A percentile compares a stretch with the other conserved stretches of the same genome.
phyloP scores from a whole-genome alignment of 768 basidiomycete genomes.

The Lentinus brumalis region DNA sequence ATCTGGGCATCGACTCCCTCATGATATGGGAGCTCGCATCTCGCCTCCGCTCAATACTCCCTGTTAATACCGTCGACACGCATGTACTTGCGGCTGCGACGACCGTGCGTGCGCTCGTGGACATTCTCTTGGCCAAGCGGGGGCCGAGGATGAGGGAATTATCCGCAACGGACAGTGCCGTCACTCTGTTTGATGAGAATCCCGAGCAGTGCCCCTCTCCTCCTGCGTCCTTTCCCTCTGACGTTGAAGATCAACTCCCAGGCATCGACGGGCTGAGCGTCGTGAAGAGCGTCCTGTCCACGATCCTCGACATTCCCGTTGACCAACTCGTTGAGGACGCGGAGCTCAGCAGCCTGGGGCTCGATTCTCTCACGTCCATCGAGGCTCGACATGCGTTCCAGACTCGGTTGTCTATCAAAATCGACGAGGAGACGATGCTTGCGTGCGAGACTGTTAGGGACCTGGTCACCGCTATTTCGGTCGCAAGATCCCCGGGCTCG shows the following conservation, averaged over 20 bases:
- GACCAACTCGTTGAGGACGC: conserved; percentile 45
- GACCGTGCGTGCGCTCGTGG: conserved; percentile 36
- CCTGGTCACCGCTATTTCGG: neutral
- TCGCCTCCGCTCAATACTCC: conserved; percentile 38
- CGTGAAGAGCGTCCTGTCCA: conserved; percentile 42
- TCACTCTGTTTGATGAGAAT: conserved; percentile 32
- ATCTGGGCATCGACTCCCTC: conserved; percentile 32
- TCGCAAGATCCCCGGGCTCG: neutral
- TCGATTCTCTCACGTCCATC: conserved; percentile 68
- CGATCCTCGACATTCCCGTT: conserved; percentile 42
- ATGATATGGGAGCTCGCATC: conserved; percentile 38
- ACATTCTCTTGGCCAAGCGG: conserved; percentile 31
- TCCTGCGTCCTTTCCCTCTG: too few species aligned
- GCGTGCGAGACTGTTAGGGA: conserved; percentile 9
- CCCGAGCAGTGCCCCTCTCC: conserved; percentile 21
- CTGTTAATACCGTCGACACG: conserved; percentile 20
- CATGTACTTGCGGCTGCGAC: conserved; percentile 6
- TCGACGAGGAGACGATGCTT: conserved; percentile 26
- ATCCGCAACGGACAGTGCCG: neutral
- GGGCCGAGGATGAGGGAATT: neutral
- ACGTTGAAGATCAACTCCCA: neutral
- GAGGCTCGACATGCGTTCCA: conserved; percentile 56
- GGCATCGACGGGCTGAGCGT: conserved; percentile 6
- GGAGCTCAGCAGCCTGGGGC: conserved; percentile 52
- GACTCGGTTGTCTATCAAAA: conserved; percentile 39